phyloP scores from a whole-genome alignment of 1,284 basidiomycete genomes.

The Cystobasidiaceae sp. region DNA sequence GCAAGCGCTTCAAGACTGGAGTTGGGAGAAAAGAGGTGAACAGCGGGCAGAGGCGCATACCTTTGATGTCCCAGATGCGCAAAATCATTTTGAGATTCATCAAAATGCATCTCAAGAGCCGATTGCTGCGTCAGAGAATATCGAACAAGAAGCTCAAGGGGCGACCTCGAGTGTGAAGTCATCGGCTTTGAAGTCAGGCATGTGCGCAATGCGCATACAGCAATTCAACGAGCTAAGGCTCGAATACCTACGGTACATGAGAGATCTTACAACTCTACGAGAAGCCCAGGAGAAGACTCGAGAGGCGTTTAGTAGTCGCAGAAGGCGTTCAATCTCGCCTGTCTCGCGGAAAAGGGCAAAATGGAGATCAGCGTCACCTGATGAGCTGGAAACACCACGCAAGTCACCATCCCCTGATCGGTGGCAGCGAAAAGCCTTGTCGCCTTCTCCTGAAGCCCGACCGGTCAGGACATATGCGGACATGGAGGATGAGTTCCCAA shows the following conservation, averaged over 20 bases:
- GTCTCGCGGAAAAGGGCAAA: not conserved
- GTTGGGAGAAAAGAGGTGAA: constrained; percentile 24
- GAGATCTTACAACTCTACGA: constrained; percentile 11
- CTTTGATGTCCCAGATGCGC: not conserved
- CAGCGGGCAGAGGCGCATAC: not conserved
- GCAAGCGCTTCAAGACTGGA: constrained; percentile 24
- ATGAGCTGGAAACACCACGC: not conserved
- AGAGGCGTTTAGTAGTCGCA: not conserved
- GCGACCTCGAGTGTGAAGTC: not conserved
- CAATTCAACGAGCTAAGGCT: constrained; percentile 12
- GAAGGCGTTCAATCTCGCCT: not conserved
- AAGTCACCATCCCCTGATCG: constrained; percentile 3
- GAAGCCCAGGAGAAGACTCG: constrained; percentile 10
- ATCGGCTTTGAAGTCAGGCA: not conserved
- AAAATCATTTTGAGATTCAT: too few species aligned
- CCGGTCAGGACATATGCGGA: constrained; percentile 3
- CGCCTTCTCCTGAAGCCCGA: not conserved
- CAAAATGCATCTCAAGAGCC: too few species aligned
- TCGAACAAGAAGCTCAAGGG: not conserved
- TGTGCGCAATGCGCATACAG: not conserved
- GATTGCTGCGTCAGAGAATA: not conserved
- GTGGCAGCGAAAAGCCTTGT: constrained; percentile 18
- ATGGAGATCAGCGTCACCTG: not conserved
- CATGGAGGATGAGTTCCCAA: constrained; percentile 53
- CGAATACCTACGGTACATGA: constrained; percentile 27